Conservation (phyloP, 2,329 filamentous ascomycete species). For the Lachnellula subtilissima region DNA sequence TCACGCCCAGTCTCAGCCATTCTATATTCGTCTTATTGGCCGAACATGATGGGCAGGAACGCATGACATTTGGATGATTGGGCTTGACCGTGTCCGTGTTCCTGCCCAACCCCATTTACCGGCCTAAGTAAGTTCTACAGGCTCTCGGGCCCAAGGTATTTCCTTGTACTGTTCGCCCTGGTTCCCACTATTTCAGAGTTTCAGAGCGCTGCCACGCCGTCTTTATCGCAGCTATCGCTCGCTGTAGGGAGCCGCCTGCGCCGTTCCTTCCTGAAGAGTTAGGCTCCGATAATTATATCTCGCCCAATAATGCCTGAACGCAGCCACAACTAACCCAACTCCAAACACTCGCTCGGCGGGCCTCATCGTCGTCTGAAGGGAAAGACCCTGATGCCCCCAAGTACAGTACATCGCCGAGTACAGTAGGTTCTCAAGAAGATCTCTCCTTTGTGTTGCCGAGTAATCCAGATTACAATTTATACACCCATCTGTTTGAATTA, state of each 20-base stretch:
- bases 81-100: neutral
- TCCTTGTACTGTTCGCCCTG: neutral
- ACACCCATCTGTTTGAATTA: neutral
- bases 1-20: neutral
- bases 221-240: neutral
- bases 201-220: neutral
- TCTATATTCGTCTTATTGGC: neutral
- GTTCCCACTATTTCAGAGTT: neutral
- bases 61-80: slow-evolving; percentile 1
- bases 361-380: neutral
- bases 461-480: neutral
- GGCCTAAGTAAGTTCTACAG: neutral
- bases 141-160: neutral
- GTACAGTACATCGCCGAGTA: neutral
- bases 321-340: neutral
- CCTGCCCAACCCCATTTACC: slow-evolving; percentile 1
- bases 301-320: slow-evolving; percentile 13
- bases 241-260: slow-evolving; percentile 1
- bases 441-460: neutral
- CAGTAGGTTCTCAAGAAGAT: neutral
- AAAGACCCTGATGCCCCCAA: neutral
- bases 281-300: neutral
- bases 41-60: neutral
- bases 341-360: neutral
- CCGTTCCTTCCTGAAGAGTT: neutral